Evolutionary conservation across 371 early-diverging fungal genomes (phyloP), one percentile per base, ranked within the genome.

Genomic region (Phascolomyces articulosus): DNA sequence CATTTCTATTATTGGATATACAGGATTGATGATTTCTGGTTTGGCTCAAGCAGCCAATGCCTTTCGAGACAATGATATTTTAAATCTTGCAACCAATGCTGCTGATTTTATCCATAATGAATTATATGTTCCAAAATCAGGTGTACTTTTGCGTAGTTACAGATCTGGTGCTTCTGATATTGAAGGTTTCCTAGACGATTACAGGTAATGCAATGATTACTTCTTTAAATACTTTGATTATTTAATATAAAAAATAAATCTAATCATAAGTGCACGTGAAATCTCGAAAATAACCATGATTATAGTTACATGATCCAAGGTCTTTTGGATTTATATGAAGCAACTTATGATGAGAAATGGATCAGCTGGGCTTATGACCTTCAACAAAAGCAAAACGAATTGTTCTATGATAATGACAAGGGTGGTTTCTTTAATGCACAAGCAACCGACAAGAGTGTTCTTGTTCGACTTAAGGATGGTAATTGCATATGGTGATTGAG

Each of bases 391-490:
- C 85, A 84, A 69, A 84, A 87, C 58, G 75, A 77, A 23, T 54
- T 84, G 24, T 89, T 88, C 58, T 89, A 84, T 75, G 90, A 90
- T 67, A 38, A 47, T 3, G 69, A 71, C 2, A 61, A 67, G 11
- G 85, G 86, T 13, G 88, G 87, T 2, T 88, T 79, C 62, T 88
- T 79, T 55, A 80, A 78, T 53, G 83, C 83, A 8, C 53, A 70
- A 7, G 70, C 67, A 29, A 71, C 67, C 13, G 85, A 82, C 27
- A 75, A 73, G 23, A 62, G 66, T 23, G 75, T 90, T 6, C 67
- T 85, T 41, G 55, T 89, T 28, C 61, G 87, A 57, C 60, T 86
- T 72, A 90, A 90, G 62, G 89, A 90, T 67, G 85, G 86, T 83
- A 67, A 73, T 13, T 18, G 16, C n/a, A 44, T 18, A 44, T 13